Evolutionary conservation across 176 grass and related monocot species (phyloP).

Genomic region (Thinopyrum elongatum): DNA sequence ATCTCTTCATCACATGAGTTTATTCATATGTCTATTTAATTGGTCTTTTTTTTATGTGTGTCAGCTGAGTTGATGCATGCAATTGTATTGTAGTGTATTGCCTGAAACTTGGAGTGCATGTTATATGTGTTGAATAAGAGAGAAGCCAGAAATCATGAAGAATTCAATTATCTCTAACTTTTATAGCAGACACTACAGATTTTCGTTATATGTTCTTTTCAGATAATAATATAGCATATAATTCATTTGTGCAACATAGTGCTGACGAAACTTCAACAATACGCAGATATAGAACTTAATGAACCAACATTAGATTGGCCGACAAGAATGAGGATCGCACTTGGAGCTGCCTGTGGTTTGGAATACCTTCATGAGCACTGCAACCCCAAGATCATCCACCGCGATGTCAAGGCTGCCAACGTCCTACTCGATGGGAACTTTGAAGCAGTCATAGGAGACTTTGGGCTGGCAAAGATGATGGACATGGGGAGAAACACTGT

Average conservation of each 20-base stretch:
- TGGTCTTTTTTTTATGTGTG: conserved; percentile 11
- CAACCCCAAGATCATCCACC: conserved; percentile 90
- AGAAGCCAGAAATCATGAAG: neutral
- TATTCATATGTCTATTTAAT: neutral
- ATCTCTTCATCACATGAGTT: neutral
- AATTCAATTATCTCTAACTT: conserved; percentile 16
- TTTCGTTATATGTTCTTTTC: neutral
- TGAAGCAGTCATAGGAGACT: conserved; percentile 83
- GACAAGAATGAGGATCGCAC: conserved; percentile 55
- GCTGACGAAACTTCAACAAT: conserved; percentile 5
- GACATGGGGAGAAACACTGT: conserved; percentile 76
- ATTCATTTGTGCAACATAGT: neutral
- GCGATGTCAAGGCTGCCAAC: conserved; percentile 91
- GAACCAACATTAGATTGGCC: conserved; percentile 71
- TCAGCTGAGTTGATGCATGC: neutral
- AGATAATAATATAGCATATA: neutral
- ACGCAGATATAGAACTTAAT: conserved; percentile 58
- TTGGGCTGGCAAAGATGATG: conserved; percentile 72
- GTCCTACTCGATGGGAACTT: conserved; percentile 72
- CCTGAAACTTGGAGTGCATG: neutral
- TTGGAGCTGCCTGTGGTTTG: conserved; percentile 72
- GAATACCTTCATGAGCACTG: conserved; percentile 93
- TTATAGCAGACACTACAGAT: neutral
- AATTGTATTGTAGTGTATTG: neutral
- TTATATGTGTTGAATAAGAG: neutral